Percentiles rank a stretch among this genome's conserved stretches.
Conservation (phyloP, 2,329 filamentous ascomycete genomes). For the Fusarium succisae region DNA sequence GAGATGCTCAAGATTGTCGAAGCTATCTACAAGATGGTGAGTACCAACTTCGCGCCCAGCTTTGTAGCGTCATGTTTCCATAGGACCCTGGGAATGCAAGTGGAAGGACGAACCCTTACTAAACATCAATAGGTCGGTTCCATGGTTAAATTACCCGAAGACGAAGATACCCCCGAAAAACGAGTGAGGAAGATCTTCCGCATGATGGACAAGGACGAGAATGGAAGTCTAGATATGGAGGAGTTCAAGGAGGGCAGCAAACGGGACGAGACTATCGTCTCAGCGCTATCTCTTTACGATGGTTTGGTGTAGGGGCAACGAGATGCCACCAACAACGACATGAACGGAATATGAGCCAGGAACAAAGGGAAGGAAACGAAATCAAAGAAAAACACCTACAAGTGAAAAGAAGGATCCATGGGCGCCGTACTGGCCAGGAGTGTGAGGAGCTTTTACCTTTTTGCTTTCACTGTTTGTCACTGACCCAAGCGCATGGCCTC, state of each 20-base stretch:
- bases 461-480: conserved; percentile 37
- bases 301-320: conserved; percentile 75
- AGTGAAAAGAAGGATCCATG: conserved; percentile 33
- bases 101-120: not conserved
- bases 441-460: conserved; percentile 42
- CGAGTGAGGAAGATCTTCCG: conserved; percentile 97
- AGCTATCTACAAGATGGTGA: conserved; percentile 99
- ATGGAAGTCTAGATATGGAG: conserved; percentile 93
- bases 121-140: conserved; percentile 78
- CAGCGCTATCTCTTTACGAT: conserved; percentile 94
- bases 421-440: conserved; percentile 37
- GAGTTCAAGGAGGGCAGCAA: conserved; percentile 99
- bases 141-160: conserved; percentile 98
- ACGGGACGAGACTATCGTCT: conserved; percentile 98
- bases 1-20: conserved; percentile 99
- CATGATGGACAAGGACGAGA: conserved; percentile 99
- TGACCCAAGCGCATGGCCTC: conserved; percentile 20
- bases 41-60: not conserved
- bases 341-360: conserved; percentile 1
- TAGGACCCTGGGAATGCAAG: not conserved
- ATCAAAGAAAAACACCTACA: conserved; percentile 24
- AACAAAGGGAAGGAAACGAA: not conserved
- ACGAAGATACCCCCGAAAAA: conserved; percentile 99
- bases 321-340: not conserved
- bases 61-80: not conserved